Evolutionary conservation across 2,329 filamentous ascomycete species (phyloP), one percentile per base, ranked within the genome.

Genomic region (Fusarium sp.): DNA sequence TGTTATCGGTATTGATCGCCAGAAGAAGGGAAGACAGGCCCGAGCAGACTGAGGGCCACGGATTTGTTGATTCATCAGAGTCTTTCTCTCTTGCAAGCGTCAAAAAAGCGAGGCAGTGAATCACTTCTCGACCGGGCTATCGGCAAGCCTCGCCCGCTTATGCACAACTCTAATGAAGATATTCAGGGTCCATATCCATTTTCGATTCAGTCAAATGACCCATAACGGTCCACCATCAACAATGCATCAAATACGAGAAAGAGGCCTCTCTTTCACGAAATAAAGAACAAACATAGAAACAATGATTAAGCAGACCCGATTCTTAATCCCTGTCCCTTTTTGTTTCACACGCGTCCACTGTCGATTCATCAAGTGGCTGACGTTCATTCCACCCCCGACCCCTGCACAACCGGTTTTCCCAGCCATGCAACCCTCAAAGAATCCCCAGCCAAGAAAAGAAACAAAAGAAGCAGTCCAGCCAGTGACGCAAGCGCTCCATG

Each of bases 401-500:
- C 60, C 70, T 56, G 67, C 41, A 66, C 39, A 72, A 71, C 70
- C 60, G 62, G 70, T 73, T 72, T 73, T 72, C 58, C 68, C 69
- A 68, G 44, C 63, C 55, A 64, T 59, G 41, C 36, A 46, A 29
- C 54, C 62, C 38, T 49, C 47, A 22, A 47, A 41, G 20, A 53
- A 39, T 9, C 29, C 10, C 60, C 36, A 42, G 36, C 58, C 64
- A 67, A 53, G 64, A 67, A 67, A 67, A 64, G 65, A 68, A 57
- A 68, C 65, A 46, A 27, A 46, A 35, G 25, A 33, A 58, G 35
- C 36, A 58, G 31, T 11, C 20, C 44, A n/a, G 27, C 36, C 57
- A 68, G 71, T 72, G 70, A 72, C 70, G 70, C 70, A 72, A 72
- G 70, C 70, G 70, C 70, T 45, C 49, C 9, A 18, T 20, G 22